These are phyloP conservation scores for Pycnococcus provasolii DNA, from an alignment of 139 green algal species.

Conservation along the genomic window DNA sequence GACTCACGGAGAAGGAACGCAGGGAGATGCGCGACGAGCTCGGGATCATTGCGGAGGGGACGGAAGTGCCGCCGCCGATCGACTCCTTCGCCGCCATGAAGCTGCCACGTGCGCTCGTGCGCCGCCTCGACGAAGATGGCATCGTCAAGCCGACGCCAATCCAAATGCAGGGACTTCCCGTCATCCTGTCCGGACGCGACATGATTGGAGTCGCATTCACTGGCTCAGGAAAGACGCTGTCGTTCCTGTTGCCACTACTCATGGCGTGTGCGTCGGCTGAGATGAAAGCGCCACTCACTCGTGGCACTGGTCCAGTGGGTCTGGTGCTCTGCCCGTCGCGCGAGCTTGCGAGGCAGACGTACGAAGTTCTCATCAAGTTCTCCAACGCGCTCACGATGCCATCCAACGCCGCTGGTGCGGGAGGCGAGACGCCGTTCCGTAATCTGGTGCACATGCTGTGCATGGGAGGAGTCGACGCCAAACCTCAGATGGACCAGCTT, in stretches of 20 bases:
- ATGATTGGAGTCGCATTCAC: constrained; percentile 99
- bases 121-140: background rate
- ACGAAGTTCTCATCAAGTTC: constrained; percentile 61
- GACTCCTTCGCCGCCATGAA: constrained; percentile 65
- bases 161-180: constrained; percentile 89
- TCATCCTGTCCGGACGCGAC: constrained; percentile 82
- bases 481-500: constrained; percentile 34
- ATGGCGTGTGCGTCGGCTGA: constrained; percentile 60
- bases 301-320: constrained; percentile 57
- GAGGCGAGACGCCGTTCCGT: constrained; percentile 26
- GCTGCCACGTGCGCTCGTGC: constrained; percentile 28
- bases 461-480: constrained; percentile 78
- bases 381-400: constrained; percentile 36
- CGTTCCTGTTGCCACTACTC: constrained; percentile 85
- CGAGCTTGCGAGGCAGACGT: constrained; percentile 84
- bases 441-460: constrained; percentile 73
- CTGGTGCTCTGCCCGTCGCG: constrained; percentile 86
- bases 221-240: constrained; percentile 89
- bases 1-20: constrained; percentile 48
- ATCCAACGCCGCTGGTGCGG: too few relatives aligned
- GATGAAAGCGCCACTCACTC: constrained; percentile 1
- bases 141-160: constrained; percentile 74
- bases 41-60: constrained; percentile 80
- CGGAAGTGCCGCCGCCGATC: constrained; percentile 75
- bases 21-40: constrained; percentile 69